Evolutionary conservation across 78 protist genomes (phyloP), one percentile per base, ranked within the genome.

Genomic region (Mantamonas sphyraenae): DNA sequence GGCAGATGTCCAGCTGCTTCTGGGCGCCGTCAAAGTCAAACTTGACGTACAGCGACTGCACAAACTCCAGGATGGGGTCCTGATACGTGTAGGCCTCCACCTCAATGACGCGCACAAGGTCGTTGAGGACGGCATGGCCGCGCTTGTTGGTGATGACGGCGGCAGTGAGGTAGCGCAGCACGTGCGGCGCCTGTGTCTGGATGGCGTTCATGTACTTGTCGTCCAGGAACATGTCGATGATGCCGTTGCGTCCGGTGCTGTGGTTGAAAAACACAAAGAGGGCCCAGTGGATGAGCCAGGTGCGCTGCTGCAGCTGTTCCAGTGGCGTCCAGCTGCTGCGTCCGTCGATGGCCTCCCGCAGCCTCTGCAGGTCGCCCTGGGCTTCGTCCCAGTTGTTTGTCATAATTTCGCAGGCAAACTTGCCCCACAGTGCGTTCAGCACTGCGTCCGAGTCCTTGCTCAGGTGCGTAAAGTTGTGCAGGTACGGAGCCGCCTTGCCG

Each of bases 261-360:
- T 68, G 74, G 59, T 84, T 78, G 83, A 90, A 90, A 81, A 71
- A 84, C 22, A 88, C 87, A 64, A 88, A 91, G 50, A 91, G 80
- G 14, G 83, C 31, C 88, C 93, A 83, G 73, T 87, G 91, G 39
- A 91, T 42, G 56, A 91, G 74, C 96, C 96, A 91, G 42, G 93
- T 75, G 67, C 96, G 84, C 74, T 88, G 93, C 33, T 83, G 74
- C 51, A 87, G 81, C 74, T 76, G 81, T 50, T 67, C 8, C 40
- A 3, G 64, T 66, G 40, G 64, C 38, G 28, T 30, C 33, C 7
- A 20, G 14, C 9, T 12, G 45, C 60, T 43, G 19, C 26, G 30
- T 26, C 59, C 19, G 66, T 85, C 90, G 50, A 87, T 78, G 59
- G 50, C 74, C 22, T 74, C 76, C 53, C 79, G 47, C 51, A 86